Conservation (phyloP, 441 rosid genomes). For the Raphanus hybrid region DNA sequence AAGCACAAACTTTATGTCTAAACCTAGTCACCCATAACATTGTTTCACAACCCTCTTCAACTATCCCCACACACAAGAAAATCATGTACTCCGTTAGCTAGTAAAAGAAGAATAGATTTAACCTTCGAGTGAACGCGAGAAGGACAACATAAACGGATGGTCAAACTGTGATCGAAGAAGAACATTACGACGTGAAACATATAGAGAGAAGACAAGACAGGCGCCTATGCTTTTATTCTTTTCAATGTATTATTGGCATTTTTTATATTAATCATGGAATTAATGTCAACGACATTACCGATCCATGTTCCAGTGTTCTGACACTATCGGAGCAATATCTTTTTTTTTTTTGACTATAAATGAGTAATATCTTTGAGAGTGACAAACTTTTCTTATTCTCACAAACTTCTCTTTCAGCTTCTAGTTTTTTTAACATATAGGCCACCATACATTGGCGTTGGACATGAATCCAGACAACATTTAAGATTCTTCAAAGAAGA, state of each 20-base stretch:
- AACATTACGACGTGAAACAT: neutral
- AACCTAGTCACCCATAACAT: neutral
- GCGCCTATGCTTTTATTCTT: neutral
- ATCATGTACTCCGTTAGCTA: neutral
- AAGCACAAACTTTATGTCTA: neutral
- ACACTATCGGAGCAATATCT: neutral
- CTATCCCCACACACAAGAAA: neutral
- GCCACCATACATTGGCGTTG: neutral
- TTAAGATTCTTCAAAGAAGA: neutral
- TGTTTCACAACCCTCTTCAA: neutral
- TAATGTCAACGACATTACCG: neutral
- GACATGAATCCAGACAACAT: neutral
- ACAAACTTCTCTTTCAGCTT: neutral
- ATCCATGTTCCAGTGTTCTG: neutral
- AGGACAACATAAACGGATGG: neutral
- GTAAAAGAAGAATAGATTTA: neutral
- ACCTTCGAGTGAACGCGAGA: neutral
- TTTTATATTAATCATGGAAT: neutral
- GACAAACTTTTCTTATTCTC: neutral
- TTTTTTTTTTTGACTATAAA: too few species aligned
- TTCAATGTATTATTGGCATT: neutral
- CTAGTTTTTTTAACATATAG: neutral
- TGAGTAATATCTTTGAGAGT: neutral
- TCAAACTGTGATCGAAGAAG: neutral
- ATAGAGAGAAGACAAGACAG: neutral